Evolutionary conservation across 805 yeast species (phyloP), one percentile per base, ranked within the genome.

Genomic region (Pichia deserticola): DNA sequence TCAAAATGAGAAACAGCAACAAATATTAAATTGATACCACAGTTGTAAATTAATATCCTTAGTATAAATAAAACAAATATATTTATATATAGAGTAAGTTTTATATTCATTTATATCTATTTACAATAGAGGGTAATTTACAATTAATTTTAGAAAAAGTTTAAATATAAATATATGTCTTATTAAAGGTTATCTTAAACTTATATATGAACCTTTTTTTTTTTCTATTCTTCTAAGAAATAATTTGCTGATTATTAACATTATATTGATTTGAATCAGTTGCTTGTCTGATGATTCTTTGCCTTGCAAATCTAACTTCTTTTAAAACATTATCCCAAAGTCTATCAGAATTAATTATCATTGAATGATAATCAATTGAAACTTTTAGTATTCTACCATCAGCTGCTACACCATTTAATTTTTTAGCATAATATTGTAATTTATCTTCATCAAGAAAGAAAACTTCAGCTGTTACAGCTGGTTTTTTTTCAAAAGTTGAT

Each of bases 381-480:
- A 51, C 49, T 5, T 35, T 44, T 11, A 58, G 28, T 8, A 34
- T 30, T 28, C 58, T 43, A 7, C 53, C 55, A 37, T 58, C 61
- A 1, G 60, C 59, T 12, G 45, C 39, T 4, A 50, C 36, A 11
- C 50, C 48, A 35, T 53, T 39, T n/a, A 58, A 28, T 4, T 32
- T 47, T 7, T 29, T 28, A 4, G 44, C 48, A 20, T 54, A 56
- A n/a, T 29, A 37, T 5, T 11, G 27, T 34, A 58, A 25, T 11
- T 46, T 27, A 6, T 48, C 30, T 4, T 57, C 57, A 11, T 50
- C 28, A 6, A 54, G 7, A 35, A 49, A 57, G 28, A 57, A 55
- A 6, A 57, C 35, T 37, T 57, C 61, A 5, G 60, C 60, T 3
- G 55, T 54, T 3, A 49, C 53, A n/a, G 51, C 28, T n/a, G 37